Conservation (phyloP, 116 monocot species). For the Trichopus zeylanicus region DNA sequence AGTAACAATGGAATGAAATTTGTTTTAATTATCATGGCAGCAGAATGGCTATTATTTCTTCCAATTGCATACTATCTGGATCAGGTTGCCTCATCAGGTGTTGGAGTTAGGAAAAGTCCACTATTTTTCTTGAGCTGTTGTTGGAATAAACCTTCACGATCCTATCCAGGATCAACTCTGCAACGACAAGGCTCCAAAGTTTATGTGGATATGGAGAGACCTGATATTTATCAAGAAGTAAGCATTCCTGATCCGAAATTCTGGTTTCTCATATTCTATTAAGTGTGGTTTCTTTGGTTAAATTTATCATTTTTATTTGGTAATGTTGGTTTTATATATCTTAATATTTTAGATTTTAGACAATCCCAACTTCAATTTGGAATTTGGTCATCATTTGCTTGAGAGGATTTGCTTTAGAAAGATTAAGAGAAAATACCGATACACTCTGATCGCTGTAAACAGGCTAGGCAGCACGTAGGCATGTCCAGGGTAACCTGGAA, state of each 20-base stretch:
- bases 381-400: background rate
- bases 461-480: too few species aligned
- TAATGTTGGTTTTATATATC: background rate
- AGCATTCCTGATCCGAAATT: conserved; percentile 1
- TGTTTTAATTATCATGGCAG: conserved; percentile 45
- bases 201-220: conserved; percentile 46
- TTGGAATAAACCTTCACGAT: conserved; percentile 17
- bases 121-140: conserved; percentile 29
- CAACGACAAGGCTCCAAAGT: conserved; percentile 27
- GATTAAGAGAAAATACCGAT: too few species aligned
- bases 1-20: conserved; percentile 64
- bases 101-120: conserved; percentile 22
- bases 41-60: conserved; percentile 60
- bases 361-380: background rate
- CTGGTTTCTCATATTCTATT: background rate
- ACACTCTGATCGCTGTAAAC: background rate
- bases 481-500: too few species aligned
- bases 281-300: background rate
- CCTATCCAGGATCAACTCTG: conserved; percentile 12
- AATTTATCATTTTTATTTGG: too few species aligned
- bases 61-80: conserved; percentile 51
- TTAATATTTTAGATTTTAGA: background rate
- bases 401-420: too few species aligned
- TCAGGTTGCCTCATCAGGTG: conserved; percentile 31
- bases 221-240: conserved; percentile 73